Percentiles rank a stretch among this genome's conserved stretches.
Evolutionary conservation across 305 asterid species (phyloP).

Genomic region (Solanum hybrid): DNA sequence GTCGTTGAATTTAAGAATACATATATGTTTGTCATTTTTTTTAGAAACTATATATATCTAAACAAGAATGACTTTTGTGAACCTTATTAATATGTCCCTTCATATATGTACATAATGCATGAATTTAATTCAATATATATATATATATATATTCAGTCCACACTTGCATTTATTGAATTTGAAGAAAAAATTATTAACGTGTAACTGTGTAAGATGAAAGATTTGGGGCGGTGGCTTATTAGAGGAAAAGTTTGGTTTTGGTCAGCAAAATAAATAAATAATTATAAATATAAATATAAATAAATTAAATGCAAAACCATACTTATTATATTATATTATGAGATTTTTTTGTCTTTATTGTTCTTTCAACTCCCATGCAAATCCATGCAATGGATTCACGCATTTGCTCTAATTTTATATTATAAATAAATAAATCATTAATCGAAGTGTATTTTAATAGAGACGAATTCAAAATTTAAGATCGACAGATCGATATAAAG

Average conservation of each 20-base stretch:
- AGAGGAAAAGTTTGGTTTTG: neutral
- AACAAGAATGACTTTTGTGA: neutral
- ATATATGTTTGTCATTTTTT: neutral
- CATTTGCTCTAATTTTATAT: neutral
- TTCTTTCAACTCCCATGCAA: neutral
- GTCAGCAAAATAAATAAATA: neutral
- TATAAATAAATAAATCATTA: neutral
- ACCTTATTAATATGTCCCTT: neutral
- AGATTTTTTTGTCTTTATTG: neutral
- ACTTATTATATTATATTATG: neutral
- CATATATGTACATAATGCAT: neutral
- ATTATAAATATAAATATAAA: neutral
- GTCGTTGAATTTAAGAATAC: neutral
- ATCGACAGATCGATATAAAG: neutral
- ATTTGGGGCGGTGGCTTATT: constrained; percentile 9
- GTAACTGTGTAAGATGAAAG: neutral
- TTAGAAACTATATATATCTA: neutral
- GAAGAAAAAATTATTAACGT: neutral
- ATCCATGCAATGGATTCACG: neutral
- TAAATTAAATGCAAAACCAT: neutral
- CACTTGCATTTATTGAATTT: neutral
- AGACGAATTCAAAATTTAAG: neutral
- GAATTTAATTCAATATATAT: neutral
- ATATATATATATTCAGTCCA: neutral
- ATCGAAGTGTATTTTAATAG: rapidly evolving